phyloP scores from a whole-genome alignment of 768 basidiomycete species.

The Floccularia luteovirens region DNA sequence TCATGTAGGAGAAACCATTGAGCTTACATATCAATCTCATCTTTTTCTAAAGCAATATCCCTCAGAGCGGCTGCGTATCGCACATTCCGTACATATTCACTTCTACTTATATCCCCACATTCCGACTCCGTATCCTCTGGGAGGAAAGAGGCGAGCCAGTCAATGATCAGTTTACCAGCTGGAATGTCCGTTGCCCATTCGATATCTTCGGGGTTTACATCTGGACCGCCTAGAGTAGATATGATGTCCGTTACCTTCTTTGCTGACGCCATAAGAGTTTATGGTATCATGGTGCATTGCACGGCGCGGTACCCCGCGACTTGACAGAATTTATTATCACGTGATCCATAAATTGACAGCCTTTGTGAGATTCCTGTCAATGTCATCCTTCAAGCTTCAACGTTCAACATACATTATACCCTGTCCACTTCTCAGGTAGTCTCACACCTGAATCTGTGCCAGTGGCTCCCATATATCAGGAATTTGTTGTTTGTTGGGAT shows the following conservation, averaged over 20 bases:
- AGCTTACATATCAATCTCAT: slow-evolving; percentile 20
- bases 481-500: too few species aligned
- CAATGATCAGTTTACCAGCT: slow-evolving; percentile 19
- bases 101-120: slow-evolving; percentile 1
- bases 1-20: background rate
- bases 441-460: background rate
- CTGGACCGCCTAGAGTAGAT: slow-evolving; percentile 22
- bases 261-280: background rate
- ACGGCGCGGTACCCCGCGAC: background rate
- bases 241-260: slow-evolving; percentile 8
- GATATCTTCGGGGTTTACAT: slow-evolving; percentile 16
- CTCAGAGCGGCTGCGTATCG: slow-evolving; percentile 12
- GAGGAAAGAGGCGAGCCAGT: slow-evolving; percentile 24
- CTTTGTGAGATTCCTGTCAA: background rate
- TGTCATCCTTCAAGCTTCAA: background rate
- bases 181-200: slow-evolving; percentile 24
- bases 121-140: slow-evolving; percentile 5
- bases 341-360: background rate
- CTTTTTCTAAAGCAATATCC: slow-evolving; percentile 20
- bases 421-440: background rate
- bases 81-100: too few species aligned
- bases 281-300: background rate
- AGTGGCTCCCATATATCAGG: too few species aligned
- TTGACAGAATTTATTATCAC: background rate
- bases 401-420: background rate